These are phyloP conservation scores for Colletotrichum cereale DNA, from an alignment of 2,329 filamentous ascomycete species.

Conservation along the genomic window DNA sequence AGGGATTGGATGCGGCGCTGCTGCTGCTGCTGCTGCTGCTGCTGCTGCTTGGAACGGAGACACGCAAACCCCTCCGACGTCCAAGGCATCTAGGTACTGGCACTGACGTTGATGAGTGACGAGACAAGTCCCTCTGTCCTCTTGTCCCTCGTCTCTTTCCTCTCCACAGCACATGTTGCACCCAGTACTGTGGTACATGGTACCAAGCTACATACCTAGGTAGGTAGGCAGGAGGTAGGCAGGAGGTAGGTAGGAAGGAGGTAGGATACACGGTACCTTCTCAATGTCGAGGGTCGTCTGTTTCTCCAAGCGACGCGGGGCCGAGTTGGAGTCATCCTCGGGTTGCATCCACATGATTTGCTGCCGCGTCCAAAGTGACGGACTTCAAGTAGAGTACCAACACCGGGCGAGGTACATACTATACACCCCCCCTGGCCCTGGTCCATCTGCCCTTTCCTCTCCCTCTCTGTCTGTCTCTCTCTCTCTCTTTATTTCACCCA, in stretches of 20 bases:
- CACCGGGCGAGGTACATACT: slow-evolving; percentile 20
- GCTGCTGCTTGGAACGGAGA: slow-evolving; percentile 22
- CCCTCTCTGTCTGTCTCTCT: too few relatives aligned
- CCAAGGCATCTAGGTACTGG: background rate
- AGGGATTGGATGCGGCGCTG: slow-evolving; percentile 30
- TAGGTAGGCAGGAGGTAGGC: background rate
- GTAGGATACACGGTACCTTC: too few relatives aligned
- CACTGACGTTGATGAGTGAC: background rate
- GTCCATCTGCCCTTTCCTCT: background rate
- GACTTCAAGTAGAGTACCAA: slow-evolving; percentile 21
- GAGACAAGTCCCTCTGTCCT: background rate
- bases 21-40: too few relatives aligned
- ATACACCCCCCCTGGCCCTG: background rate
- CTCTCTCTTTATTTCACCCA: too few relatives aligned
- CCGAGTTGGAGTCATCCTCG: slow-evolving; percentile 30
- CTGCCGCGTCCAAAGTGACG: slow-evolving; percentile 17
- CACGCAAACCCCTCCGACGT: slow-evolving; percentile 15
- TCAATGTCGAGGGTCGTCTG: background rate
- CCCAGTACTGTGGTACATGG: background rate
- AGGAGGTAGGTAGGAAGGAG: too few relatives aligned
- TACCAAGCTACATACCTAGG: background rate
- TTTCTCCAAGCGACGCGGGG: slow-evolving; percentile 27
- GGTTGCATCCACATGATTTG: slow-evolving; percentile 35
- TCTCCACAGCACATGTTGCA: too few relatives aligned
- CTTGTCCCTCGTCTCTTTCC: too few relatives aligned